Percentiles rank a stretch among this genome's conserved stretches.
phyloP scores from a whole-genome alignment of 768 basidiomycete species.

The Exidia glandulosa region DNA sequence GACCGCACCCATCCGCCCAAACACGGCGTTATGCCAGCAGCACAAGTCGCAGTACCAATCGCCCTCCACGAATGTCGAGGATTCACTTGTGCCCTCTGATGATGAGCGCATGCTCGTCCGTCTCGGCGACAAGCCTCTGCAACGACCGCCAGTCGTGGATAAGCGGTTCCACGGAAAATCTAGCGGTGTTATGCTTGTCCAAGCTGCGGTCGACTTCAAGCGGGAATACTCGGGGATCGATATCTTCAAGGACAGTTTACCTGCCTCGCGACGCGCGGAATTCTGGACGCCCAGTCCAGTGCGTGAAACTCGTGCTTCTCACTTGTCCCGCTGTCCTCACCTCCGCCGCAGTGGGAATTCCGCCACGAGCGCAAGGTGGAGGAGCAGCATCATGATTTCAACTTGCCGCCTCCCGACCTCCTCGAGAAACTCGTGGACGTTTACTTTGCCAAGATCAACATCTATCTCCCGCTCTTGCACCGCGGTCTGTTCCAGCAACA shows the following conservation, averaged over 20 bases:
- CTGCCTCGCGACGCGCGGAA: conserved; percentile 14
- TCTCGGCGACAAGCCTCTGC: background rate
- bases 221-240: conserved; percentile 38
- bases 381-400: conserved; percentile 8
- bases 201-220: conserved; percentile 48
- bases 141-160: background rate
- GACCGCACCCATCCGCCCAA: background rate
- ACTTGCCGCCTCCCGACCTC: conserved; percentile 31
- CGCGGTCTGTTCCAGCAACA: conserved; percentile 51
- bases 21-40: background rate
- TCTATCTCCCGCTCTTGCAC: conserved; percentile 60
- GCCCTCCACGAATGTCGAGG: background rate
- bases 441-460: conserved; percentile 52
- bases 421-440: conserved; percentile 40
- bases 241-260: conserved; percentile 6
- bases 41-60: background rate
- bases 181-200: conserved; percentile 41
- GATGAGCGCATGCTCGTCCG: background rate
- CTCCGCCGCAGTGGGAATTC: conserved; percentile 5
- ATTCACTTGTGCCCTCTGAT: background rate
- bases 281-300: conserved; percentile 22
- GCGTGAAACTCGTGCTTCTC: conserved; percentile 9
- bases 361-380: conserved; percentile 2
- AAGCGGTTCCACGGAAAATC: conserved; percentile 41
- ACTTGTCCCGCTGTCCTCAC: conserved; percentile 2